phyloP scores from a whole-genome alignment of 2,329 filamentous ascomycete species.

The Ophiocordyceps polyrhachis-furcata region DNA sequence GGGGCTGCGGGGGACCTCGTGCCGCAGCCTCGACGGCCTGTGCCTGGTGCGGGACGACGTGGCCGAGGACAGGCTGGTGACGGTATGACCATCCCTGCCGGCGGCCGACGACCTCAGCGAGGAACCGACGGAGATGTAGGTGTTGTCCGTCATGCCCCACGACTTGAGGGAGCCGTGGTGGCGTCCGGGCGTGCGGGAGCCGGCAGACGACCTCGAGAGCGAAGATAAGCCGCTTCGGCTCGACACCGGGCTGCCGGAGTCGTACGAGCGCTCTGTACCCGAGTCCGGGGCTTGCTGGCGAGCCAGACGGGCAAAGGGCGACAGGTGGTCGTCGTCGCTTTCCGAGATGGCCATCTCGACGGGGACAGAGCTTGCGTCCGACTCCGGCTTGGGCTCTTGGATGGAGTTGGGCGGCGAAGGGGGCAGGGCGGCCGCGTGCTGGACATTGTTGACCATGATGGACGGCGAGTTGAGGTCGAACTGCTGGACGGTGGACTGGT shows the following conservation, averaged over 20 bases:
- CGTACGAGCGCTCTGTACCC: constrained; percentile 38
- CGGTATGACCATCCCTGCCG: constrained; percentile 4
- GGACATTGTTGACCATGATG: constrained; percentile 67
- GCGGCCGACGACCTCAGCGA: constrained; percentile 23
- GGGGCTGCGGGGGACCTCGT: constrained; percentile 65
- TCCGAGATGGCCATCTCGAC: constrained; percentile 45
- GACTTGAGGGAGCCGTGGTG: constrained; percentile 33
- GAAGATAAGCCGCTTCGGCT: constrained; percentile 43
- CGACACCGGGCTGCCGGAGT: constrained; percentile 48
- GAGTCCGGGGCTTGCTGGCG: constrained; percentile 44
- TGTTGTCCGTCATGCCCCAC: constrained; percentile 39
- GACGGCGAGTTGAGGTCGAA: constrained; percentile 79
- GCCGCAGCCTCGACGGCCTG: constrained; percentile 51
- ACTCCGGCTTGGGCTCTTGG: constrained; percentile 44
- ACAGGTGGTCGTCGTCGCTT: constrained; percentile 60
- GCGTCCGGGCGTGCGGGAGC: constrained; percentile 30
- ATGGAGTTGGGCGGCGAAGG: constrained; percentile 70
- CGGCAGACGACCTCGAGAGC: constrained; percentile 32
- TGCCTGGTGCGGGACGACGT: constrained; percentile 27
- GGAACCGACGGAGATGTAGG: constrained; percentile 46
- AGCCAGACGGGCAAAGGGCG: constrained; percentile 58
- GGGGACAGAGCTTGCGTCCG: constrained; percentile 33
- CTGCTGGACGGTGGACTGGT: constrained; percentile 80
- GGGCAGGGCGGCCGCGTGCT: constrained; percentile 64
- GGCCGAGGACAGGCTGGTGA: constrained; percentile 22